Percentiles rank a stretch among this genome's conserved stretches.
Conservation (phyloP, 768 basidiomycete genomes). For the Amanita subjunquillea region DNA sequence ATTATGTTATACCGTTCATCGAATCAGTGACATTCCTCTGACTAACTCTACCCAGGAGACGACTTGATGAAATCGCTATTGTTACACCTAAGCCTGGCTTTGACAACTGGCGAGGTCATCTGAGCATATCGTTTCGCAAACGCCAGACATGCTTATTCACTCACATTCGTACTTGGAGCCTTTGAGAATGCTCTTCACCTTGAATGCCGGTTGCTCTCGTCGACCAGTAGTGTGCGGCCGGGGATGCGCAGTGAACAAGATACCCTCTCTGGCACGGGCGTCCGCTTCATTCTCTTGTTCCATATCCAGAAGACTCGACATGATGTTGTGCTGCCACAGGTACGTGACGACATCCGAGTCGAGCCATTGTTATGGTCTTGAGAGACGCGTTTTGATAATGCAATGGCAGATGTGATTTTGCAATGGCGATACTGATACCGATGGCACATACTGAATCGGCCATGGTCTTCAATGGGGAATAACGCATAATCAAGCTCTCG, state of each 20-base stretch:
- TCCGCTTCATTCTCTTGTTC: conserved; percentile 61
- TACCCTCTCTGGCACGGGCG: conserved; percentile 70
- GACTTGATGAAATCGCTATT: too few relatives aligned
- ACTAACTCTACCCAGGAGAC: too few relatives aligned
- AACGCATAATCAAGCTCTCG: conserved; percentile 56
- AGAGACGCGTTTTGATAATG: conserved; percentile 63
- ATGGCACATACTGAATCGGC: conserved; percentile 52
- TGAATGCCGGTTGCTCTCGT: conserved; percentile 61
- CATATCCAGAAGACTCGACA: conserved; percentile 48
- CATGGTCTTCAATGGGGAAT: conserved; percentile 44
- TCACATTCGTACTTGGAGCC: conserved; percentile 67
- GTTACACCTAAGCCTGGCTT: too few relatives aligned
- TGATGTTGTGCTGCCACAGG: conserved; percentile 75
- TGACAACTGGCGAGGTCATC: conserved; percentile 19
- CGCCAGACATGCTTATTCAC: conserved; percentile 10
- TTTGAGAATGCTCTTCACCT: conserved; percentile 74
- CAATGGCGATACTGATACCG: conserved; percentile 67
- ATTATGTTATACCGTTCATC: too few relatives aligned
- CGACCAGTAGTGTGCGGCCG: conserved; percentile 40
- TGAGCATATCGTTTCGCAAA: not conserved
- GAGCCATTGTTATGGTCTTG: conserved; percentile 59
- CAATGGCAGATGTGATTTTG: conserved; percentile 62
- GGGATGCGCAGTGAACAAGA: conserved; percentile 48
- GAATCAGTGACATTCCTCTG: too few relatives aligned
- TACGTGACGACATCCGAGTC: conserved; percentile 69